Base-by-base conservation (phyloP, 2,329 filamentous ascomycete genomes). In the Zopfia rhizophila region DNA sequence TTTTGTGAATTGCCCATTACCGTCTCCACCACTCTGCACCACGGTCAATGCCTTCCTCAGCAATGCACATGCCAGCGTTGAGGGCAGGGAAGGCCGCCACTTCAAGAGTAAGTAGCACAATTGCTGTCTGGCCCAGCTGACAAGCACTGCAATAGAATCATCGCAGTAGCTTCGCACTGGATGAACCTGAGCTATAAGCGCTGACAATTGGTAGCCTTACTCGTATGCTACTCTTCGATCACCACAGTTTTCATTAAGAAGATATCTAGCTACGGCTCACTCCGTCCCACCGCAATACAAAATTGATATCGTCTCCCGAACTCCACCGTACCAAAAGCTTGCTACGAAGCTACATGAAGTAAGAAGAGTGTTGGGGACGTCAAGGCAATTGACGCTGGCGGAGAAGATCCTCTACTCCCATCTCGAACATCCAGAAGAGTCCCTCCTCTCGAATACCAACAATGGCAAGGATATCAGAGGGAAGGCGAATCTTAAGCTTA, bases 341-440 rank as follows among this genome's bases (percentile, higher is more conserved):
- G 82, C 92, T 68, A 82, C 82, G 65, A 89, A 87, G 61, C 87
- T 96, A 53, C 79, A 84, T 53, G 80, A 91, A 67, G 92, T 96
- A 22, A 81, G 85, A 41, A 82, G 83, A 41, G 83, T 96, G 7
- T 82, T 97, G 23, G 88, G 87, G 36, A 74, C 79, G 7, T 72
- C 72, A 12, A 75, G 81, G 21, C 72, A 80, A 44, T 83, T 99
- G 48, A 97, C 93, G 2, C 83, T 99, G 45, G 91, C 94, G 54
- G 94, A 99, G 77, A 99, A 99, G 83, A 97, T 99, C 65, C 83
- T 99, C 47, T 99, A 97, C 79, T 91, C 92, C 64, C 94, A 99
- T 76, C 80, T 99, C 56, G 88, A 94, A 75, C 89, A 91, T 66
- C 84, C 87, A 5, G 92, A 96, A 74, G 91, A 96, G 72, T 92